A percentile compares a stretch with the other conserved stretches of the same genome.
These are phyloP conservation scores for Cryphonectria carpinicola DNA, from an alignment of 2,329 filamentous ascomycete species.

Conservation along the genomic window DNA sequence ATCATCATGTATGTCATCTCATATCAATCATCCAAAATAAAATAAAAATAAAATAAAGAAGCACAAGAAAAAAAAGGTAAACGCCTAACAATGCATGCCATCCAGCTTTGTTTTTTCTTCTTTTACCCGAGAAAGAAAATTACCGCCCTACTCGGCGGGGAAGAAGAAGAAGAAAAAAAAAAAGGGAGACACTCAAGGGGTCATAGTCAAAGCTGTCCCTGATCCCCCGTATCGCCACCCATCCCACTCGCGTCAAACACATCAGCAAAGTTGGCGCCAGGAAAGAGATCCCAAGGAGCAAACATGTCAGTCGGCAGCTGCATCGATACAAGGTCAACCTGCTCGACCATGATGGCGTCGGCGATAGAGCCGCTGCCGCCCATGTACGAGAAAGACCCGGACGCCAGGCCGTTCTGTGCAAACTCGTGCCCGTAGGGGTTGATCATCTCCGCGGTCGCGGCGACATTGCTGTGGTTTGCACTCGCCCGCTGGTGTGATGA, in stretches of 20 bases:
- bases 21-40: neutral
- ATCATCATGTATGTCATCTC: neutral
- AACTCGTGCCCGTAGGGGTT: slow-evolving; percentile 35
- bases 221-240: slow-evolving; percentile 3
- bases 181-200: neutral
- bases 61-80: neutral
- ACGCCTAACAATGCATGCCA: neutral
- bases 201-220: slow-evolving; percentile 16
- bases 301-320: slow-evolving; percentile 67
- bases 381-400: slow-evolving; percentile 38
- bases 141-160: neutral
- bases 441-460: slow-evolving; percentile 16
- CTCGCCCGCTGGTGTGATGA: slow-evolving; percentile 29
- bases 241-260: slow-evolving; percentile 48
- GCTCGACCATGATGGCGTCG: slow-evolving; percentile 71
- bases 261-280: slow-evolving; percentile 62
- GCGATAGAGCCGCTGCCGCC: slow-evolving; percentile 38
- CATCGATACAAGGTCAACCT: slow-evolving; percentile 73
- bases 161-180: neutral
- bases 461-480: slow-evolving; percentile 21
- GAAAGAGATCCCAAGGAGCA: slow-evolving; percentile 74
- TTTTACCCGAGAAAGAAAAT: neutral
- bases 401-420: slow-evolving; percentile 34
- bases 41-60: neutral
- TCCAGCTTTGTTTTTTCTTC: neutral